Conservation (phyloP, 768 basidiomycete species). For the Auricularia cornea region DNA sequence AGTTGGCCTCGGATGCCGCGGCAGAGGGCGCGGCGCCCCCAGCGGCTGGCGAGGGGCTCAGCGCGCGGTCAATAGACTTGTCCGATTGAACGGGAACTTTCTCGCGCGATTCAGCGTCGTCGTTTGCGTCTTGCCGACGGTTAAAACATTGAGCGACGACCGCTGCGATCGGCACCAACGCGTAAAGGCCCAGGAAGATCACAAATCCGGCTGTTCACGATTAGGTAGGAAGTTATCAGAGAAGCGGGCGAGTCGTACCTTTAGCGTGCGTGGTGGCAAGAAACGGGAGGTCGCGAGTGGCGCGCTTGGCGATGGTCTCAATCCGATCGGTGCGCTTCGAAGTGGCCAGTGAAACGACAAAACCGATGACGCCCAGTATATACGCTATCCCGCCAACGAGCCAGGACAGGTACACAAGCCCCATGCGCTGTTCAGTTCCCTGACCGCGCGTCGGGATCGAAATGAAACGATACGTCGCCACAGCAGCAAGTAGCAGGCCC, state of each 20-base stretch:
- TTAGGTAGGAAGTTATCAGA: neutral
- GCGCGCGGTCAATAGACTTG: neutral
- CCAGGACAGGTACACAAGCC: conserved; percentile 29
- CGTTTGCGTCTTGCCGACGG: neutral
- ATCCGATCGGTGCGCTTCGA: neutral
- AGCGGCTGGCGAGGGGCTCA: neutral
- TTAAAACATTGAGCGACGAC: neutral
- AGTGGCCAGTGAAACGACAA: conserved; percentile 44
- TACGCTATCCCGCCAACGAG: conserved; percentile 41
- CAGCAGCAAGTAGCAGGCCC: conserved; percentile 34
- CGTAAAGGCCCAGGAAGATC: neutral
- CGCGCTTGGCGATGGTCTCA: neutral
- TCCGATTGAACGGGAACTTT: neutral
- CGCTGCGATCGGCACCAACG: neutral
- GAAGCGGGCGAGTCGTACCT: neutral
- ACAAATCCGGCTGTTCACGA: neutral
- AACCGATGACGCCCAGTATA: conserved; percentile 52
- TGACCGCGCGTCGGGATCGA: conserved; percentile 26
- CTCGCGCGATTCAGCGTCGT: neutral
- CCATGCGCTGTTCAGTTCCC: conserved; percentile 16
- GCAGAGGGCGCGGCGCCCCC: neutral
- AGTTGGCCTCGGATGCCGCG: neutral
- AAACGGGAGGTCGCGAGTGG: neutral
- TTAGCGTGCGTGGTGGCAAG: neutral
- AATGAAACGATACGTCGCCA: conserved; percentile 35